Evolutionary conservation across 2,329 filamentous ascomycete genomes (phyloP).

Genomic region (Anthostomella pinea): DNA sequence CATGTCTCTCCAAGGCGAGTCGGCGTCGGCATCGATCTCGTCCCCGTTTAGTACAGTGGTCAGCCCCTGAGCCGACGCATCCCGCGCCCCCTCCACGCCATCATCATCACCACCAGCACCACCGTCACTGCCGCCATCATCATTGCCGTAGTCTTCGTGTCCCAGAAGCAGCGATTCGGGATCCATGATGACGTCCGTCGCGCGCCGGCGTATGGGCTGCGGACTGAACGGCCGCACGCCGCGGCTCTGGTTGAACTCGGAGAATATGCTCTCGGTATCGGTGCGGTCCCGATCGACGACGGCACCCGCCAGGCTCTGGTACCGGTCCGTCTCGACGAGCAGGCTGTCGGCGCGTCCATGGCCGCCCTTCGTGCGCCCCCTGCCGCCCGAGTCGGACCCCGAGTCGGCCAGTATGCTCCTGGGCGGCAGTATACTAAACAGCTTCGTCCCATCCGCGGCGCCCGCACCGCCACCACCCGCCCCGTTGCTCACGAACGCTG

Average conservation of each 20-base stretch:
- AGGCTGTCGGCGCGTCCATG: conserved; percentile 54
- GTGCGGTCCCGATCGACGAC: conserved; percentile 45
- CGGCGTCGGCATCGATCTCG: conserved; percentile 11
- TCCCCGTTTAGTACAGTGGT: too few relatives aligned
- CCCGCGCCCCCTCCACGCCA: too few relatives aligned
- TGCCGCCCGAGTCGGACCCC: conserved; percentile 36
- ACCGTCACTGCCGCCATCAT: too few relatives aligned
- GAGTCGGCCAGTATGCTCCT: conserved; percentile 60
- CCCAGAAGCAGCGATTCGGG: conserved; percentile 29
- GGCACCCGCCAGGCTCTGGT: conserved; percentile 56
- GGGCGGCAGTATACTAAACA: conserved; percentile 63
- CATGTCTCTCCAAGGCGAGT: conserved; percentile 27
- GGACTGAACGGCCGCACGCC: conserved; percentile 60
- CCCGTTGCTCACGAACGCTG: conserved; percentile 19
- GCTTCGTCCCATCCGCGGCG: conserved; percentile 42
- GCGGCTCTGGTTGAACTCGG: conserved; percentile 52
- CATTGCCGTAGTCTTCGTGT: conserved; percentile 18
- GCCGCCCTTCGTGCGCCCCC: conserved; percentile 16
- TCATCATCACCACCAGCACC: conserved; percentile 5
- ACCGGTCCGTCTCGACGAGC: conserved; percentile 47
- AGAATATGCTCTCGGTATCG: conserved; percentile 52
- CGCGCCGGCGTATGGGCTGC: conserved; percentile 40
- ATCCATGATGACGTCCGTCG: conserved; percentile 32
- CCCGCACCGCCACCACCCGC: conserved; percentile 28
- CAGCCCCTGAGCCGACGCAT: too few relatives aligned